phyloP scores from a whole-genome alignment of 768 basidiomycete species.

The Pleurotus platypus region DNA sequence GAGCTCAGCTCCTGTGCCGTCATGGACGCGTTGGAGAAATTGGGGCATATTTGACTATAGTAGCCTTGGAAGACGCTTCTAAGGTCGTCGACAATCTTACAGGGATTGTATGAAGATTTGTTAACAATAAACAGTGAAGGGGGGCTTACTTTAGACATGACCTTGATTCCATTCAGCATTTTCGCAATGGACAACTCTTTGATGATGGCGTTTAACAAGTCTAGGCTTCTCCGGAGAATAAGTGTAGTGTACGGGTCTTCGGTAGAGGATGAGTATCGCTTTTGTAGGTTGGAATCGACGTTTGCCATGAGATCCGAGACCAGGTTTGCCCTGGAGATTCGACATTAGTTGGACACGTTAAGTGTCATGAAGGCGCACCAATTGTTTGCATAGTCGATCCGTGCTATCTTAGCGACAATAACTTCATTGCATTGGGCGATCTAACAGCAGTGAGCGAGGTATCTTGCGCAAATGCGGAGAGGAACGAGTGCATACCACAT shows the following conservation, averaged over 20 bases:
- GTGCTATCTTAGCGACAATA: slow-evolving; percentile 72
- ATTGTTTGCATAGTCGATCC: slow-evolving; percentile 67
- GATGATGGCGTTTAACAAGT: slow-evolving; percentile 59
- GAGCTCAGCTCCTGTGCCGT: slow-evolving; percentile 42
- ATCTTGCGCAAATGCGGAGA: neutral
- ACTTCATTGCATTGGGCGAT: slow-evolving; percentile 77
- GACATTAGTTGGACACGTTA: neutral
- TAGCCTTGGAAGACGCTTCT: slow-evolving; percentile 54
- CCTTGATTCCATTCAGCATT: slow-evolving; percentile 63
- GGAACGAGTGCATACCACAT: slow-evolving; percentile 48
- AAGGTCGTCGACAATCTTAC: slow-evolving; percentile 52
- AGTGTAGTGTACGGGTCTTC: slow-evolving; percentile 43
- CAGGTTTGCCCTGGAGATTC: slow-evolving; percentile 52
- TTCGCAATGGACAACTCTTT: slow-evolving; percentile 72
- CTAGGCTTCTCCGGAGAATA: slow-evolving; percentile 55
- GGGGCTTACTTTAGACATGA: slow-evolving; percentile 54
- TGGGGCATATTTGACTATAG: slow-evolving; percentile 52
- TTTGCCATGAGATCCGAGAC: slow-evolving; percentile 49
- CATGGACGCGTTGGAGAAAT: slow-evolving; percentile 32
- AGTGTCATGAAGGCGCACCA: slow-evolving; percentile 45
- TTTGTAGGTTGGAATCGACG: slow-evolving; percentile 52
- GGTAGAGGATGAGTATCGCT: slow-evolving; percentile 38
- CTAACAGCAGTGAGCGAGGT: slow-evolving; percentile 31
- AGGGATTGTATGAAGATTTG: neutral
- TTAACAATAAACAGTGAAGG: neutral